These are phyloP conservation scores for Myxozyma neglecta DNA, from an alignment of 805 yeast genomes.

Conservation along the genomic window DNA sequence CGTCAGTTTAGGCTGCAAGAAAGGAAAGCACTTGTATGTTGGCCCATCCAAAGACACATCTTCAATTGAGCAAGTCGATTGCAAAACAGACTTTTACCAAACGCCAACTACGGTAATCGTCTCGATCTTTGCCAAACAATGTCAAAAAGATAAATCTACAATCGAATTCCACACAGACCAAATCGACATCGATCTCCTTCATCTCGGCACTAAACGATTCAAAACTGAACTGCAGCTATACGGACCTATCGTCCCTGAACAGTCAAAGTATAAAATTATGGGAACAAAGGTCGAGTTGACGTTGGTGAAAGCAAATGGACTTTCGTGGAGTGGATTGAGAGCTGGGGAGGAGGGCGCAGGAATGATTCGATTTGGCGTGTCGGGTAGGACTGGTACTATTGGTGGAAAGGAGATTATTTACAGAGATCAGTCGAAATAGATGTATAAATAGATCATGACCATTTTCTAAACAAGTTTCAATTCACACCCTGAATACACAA, in stretches of 20 bases:
- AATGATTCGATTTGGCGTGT: slow-evolving; percentile 35
- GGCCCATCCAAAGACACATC: slow-evolving; percentile 20
- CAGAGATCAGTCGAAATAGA: slow-evolving; percentile 24
- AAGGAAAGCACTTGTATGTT: slow-evolving; percentile 31
- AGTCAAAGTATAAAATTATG: slow-evolving; percentile 32
- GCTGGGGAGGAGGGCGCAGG: slow-evolving; percentile 36
- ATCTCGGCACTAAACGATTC: slow-evolving; percentile 29
- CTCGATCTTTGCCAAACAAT: slow-evolving; percentile 34
- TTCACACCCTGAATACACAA: too few species aligned
- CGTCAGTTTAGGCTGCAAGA: slow-evolving; percentile 18
- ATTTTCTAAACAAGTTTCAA: not conserved
- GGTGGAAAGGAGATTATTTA: slow-evolving; percentile 33
- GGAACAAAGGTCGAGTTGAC: slow-evolving; percentile 34
- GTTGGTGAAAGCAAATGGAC: slow-evolving; percentile 30
- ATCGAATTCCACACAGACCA: slow-evolving; percentile 23
- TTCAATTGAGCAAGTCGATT: slow-evolving; percentile 24
- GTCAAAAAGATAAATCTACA: slow-evolving; percentile 31
- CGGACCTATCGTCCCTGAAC: slow-evolving; percentile 34
- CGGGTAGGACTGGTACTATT: slow-evolving; percentile 35
- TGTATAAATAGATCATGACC: not conserved
- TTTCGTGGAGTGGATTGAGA: slow-evolving; percentile 33
- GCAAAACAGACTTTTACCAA: slow-evolving; percentile 35
- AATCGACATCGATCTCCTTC: slow-evolving; percentile 24
- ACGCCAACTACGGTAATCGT: slow-evolving; percentile 36
- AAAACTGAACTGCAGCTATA: slow-evolving; percentile 28